phyloP scores from a whole-genome alignment of 768 basidiomycete species.

The Russula olivacea region DNA sequence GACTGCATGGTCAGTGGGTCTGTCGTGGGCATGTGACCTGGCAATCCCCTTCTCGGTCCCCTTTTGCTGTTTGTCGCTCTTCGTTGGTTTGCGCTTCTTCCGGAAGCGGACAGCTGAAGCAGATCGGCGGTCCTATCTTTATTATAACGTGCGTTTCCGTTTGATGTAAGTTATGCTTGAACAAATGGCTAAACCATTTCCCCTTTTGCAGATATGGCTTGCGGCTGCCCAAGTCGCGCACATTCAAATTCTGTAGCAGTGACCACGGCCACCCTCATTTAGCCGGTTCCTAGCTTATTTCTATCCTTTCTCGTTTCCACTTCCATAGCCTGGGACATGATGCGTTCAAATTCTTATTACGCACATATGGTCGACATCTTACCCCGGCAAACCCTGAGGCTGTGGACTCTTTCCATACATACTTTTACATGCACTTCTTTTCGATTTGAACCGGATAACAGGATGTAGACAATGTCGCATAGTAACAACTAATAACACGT shows the following conservation, averaged over 20 bases:
- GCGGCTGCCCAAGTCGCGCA: slow-evolving; percentile 9
- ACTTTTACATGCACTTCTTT: no score
- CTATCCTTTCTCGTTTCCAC: no score
- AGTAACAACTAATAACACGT: no score
- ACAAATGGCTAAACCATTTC: neutral
- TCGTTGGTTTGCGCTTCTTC: slow-evolving; percentile 27
- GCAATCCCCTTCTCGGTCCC: slow-evolving; percentile 9
- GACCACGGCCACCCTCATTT: neutral
- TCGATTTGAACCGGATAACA: no score
- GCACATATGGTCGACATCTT: no score
- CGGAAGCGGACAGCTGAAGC: slow-evolving; percentile 16
- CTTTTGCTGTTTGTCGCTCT: slow-evolving; percentile 22
- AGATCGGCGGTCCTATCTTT: slow-evolving; percentile 29
- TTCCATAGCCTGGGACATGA: no score
- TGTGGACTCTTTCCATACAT: no score
- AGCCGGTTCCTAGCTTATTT: no score
- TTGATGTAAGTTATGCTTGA: neutral
- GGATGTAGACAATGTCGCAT: no score
- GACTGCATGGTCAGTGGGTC: slow-evolving; percentile 26
- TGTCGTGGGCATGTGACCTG: slow-evolving; percentile 27
- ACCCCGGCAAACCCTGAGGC: no score
- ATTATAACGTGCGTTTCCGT: slow-evolving; percentile 30
- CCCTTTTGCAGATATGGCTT: slow-evolving; percentile 7
- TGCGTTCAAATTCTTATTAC: no score
- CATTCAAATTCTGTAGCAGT: neutral